Evolutionary conservation across 257 asterid species (phyloP).

Genomic region (Lantana camara): DNA sequence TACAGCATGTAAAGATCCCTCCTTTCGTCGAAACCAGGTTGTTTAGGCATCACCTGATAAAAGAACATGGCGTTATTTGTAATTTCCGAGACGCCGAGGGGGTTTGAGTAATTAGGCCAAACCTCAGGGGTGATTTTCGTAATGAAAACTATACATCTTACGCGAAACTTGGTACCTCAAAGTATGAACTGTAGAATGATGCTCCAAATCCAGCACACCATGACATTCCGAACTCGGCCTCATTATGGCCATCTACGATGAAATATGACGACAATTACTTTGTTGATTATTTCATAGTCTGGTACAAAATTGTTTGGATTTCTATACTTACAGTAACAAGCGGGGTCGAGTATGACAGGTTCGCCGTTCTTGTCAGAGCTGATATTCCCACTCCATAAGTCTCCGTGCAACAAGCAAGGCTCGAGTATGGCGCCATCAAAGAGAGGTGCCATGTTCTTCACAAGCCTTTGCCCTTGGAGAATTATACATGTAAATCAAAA

Average conservation of each 20-base stretch:
- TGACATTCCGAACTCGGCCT: constrained; percentile 98
- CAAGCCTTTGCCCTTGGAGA: constrained; percentile 69
- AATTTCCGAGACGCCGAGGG: not conserved
- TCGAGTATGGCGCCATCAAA: constrained; percentile 65
- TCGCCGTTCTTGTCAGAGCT: constrained; percentile 80
- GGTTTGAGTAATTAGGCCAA: too few relatives aligned
- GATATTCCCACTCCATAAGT: constrained; percentile 97
- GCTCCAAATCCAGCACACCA: constrained; percentile 99
- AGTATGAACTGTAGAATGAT: constrained; percentile 78
- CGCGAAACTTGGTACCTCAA: constrained; percentile 55
- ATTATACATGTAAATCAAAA: constrained; percentile 8
- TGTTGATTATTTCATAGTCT: too few relatives aligned
- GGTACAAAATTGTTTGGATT: too few relatives aligned
- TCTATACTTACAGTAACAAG: constrained; percentile 80
- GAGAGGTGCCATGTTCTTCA: constrained; percentile 76
- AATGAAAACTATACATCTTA: not conserved
- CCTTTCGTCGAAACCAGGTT: constrained; percentile 75
- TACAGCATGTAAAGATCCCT: constrained; percentile 76
- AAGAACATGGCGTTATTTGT: not conserved
- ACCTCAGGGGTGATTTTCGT: too few relatives aligned
- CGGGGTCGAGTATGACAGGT: constrained; percentile 95
- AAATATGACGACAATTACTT: not conserved
- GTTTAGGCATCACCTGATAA: constrained; percentile 84
- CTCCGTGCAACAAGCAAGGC: constrained; percentile 96
- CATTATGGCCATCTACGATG: constrained; percentile 80